phyloP scores from a whole-genome alignment of 164 flowering plant genomes.

The Litsea cubeba region DNA sequence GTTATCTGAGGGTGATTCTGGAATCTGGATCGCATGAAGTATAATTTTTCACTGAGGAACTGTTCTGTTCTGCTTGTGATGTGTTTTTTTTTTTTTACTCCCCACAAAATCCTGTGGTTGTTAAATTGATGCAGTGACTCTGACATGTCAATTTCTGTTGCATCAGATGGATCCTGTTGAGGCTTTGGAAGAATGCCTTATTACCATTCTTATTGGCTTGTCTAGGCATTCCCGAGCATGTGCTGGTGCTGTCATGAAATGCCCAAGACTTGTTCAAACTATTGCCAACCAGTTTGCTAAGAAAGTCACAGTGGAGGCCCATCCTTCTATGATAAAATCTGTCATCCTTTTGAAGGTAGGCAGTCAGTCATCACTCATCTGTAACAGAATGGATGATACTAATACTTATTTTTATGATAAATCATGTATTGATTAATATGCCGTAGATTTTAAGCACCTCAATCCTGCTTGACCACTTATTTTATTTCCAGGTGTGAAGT shows the following conservation, averaged over 20 bases:
- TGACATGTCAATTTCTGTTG: constrained; percentile 13
- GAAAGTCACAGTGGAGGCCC: constrained; percentile 32
- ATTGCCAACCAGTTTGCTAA: constrained; percentile 46
- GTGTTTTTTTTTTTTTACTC: not conserved
- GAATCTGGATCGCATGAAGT: not conserved
- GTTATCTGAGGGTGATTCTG: not conserved
- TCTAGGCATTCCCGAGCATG: constrained; percentile 87
- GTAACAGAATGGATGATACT: not conserved
- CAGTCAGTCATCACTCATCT: not conserved
- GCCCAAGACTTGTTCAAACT: constrained; percentile 64
- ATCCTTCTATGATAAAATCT: constrained; percentile 58
- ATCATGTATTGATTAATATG: not conserved
- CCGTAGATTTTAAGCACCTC: too few relatives aligned
- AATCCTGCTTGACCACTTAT: too few relatives aligned
- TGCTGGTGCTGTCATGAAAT: constrained; percentile 65
- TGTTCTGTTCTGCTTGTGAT: not conserved
- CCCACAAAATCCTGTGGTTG: constrained; percentile 1
- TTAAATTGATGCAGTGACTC: not conserved
- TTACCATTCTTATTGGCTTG: constrained; percentile 63
- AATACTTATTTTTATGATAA: not conserved
- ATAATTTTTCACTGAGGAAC: not conserved
- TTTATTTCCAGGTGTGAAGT: too few relatives aligned
- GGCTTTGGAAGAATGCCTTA: constrained; percentile 62
- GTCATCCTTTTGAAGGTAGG: constrained; percentile 66
- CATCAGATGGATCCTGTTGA: constrained; percentile 57